A percentile compares a stretch with the other conserved stretches of the same genome.
phyloP scores from a whole-genome alignment of 2,329 filamentous ascomycete species.

The Hymenoscyphus fructigenus region DNA sequence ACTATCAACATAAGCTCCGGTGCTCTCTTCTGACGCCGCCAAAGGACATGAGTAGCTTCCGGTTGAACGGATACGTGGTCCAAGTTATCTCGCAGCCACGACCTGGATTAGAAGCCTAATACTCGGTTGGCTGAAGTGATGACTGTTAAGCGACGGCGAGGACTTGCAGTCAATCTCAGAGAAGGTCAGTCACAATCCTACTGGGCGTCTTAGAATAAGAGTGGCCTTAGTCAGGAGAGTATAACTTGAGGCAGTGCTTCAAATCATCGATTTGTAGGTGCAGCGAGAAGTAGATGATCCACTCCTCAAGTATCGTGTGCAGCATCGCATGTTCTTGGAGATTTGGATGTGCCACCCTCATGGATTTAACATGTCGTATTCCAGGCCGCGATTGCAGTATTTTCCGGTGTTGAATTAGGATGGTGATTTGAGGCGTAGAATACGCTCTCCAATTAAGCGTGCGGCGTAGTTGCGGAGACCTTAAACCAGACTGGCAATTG shows the following conservation, averaged over 20 bases:
- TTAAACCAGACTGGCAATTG: slow-evolving; percentile 10
- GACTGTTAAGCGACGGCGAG: slow-evolving; percentile 3
- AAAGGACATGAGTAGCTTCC: background rate
- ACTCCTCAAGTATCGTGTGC: background rate
- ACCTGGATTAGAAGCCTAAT: background rate
- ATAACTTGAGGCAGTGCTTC: slow-evolving; percentile 2
- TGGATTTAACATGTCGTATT: background rate
- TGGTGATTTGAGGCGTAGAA: background rate
- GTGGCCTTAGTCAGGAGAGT: background rate
- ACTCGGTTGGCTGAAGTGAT: background rate
- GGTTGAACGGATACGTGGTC: background rate
- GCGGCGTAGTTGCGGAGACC: slow-evolving; percentile 8
- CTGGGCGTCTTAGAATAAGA: background rate
- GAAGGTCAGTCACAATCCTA: slow-evolving; percentile 3
- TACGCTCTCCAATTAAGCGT: slow-evolving; percentile 8
- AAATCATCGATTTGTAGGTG: background rate
- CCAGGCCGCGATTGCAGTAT: background rate
- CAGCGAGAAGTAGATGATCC: background rate
- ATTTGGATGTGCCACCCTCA: background rate
- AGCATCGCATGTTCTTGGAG: background rate
- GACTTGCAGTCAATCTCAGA: background rate
- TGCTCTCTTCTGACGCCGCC: background rate
- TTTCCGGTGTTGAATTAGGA: background rate
- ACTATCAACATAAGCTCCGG: background rate
- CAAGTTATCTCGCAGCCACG: background rate